Conservation (phyloP, 2,329 filamentous ascomycete genomes). For the Chrysosporium queenslandicum region DNA sequence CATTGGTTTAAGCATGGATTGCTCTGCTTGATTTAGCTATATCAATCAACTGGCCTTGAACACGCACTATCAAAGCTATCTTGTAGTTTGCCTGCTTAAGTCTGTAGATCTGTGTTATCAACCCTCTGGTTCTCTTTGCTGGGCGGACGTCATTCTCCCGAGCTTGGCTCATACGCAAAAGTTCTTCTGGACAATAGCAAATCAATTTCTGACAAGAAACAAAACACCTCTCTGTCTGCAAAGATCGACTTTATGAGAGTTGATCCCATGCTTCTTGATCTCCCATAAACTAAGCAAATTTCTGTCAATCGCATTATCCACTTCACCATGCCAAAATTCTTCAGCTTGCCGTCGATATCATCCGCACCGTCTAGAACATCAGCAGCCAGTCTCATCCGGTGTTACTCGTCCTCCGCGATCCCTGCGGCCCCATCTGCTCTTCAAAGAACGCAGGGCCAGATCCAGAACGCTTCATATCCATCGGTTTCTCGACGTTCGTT, state of each 20-base stretch:
- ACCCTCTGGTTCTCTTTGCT: neutral
- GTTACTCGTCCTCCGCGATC: constrained; percentile 5
- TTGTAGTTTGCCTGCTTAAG: no score
- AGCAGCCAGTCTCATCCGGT: neutral
- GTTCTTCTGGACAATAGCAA: neutral
- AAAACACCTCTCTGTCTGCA: neutral
- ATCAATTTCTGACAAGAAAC: neutral
- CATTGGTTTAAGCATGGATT: neutral
- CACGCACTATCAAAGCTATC: neutral
- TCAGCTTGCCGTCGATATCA: neutral
- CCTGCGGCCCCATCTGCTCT: constrained; percentile 9
- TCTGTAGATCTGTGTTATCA: neutral
- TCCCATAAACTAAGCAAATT: neutral
- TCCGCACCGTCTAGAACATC: neutral
- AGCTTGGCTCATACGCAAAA: constrained; percentile 1
- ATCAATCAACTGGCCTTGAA: neutral
- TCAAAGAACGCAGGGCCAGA: constrained; percentile 1
- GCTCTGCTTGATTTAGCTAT: neutral
- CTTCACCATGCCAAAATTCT: constrained; percentile 6
- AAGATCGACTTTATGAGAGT: neutral
- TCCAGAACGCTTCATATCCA: constrained; percentile 16
- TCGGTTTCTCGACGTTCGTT: constrained; percentile 25
- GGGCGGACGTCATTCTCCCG: constrained; percentile 5
- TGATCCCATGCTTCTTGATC: neutral
- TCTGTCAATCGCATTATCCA: neutral